These are phyloP conservation scores for Rosa rugosa DNA, from an alignment of 306 rosid genomes.

Conservation along the genomic window DNA sequence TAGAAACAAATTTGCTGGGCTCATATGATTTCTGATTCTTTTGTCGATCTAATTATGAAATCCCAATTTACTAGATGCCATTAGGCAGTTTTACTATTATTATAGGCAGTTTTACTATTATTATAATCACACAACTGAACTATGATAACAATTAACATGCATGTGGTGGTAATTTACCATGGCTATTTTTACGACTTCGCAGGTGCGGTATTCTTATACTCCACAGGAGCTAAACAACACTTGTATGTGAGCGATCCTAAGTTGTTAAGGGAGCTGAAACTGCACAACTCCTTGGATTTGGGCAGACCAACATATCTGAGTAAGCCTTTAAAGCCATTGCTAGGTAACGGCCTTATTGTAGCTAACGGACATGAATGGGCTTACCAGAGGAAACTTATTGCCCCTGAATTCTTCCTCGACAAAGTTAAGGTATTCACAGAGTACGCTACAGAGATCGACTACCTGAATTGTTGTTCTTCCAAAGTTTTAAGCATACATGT, in stretches of 20 bases:
- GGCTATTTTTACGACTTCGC: neutral
- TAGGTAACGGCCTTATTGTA: conserved; percentile 11
- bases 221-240: conserved; percentile 15
- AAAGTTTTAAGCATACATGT: neutral
- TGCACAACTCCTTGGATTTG: conserved; percentile 9
- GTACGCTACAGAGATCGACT: neutral
- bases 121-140: no score
- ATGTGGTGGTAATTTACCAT: no score
- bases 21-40: no score
- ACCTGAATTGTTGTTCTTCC: neutral
- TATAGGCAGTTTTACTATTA: no score
- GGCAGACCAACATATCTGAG: conserved; percentile 21
- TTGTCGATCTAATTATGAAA: no score
- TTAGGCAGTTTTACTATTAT: no score
- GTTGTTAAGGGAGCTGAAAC: conserved; percentile 20
- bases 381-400: conserved; percentile 18
- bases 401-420: conserved; percentile 15
- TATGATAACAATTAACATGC: no score
- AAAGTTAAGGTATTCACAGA: conserved; percentile 4
- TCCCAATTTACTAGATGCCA: no score
- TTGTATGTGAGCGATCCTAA: conserved; percentile 13
- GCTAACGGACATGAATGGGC: conserved; percentile 12
- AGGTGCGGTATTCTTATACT: conserved; percentile 11
- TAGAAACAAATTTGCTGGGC: no score
- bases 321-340: conserved; percentile 3